Evolutionary conservation across 768 basidiomycete genomes (phyloP).

Genomic region (Boletus sp.): DNA sequence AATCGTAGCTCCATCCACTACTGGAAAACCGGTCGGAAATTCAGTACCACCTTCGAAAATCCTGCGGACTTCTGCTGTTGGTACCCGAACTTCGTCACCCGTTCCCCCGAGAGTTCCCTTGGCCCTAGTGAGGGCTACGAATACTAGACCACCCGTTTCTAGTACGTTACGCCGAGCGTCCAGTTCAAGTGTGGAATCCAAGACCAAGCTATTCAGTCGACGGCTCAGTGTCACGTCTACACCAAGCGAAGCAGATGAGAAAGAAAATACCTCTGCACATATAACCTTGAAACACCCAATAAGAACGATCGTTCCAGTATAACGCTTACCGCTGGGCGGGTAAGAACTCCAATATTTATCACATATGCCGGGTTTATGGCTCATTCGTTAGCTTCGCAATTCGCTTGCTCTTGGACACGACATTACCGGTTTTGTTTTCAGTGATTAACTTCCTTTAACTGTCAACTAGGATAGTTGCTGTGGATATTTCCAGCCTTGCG

Average conservation of each 20-base stretch:
- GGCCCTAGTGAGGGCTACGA: constrained; percentile 23
- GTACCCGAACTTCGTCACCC: constrained; percentile 40
- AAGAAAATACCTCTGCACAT: constrained; percentile 51
- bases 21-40: constrained; percentile 36
- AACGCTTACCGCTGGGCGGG: background rate
- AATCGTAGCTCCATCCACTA: constrained; percentile 32
- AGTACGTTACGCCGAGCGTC: constrained; percentile 29
- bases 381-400: constrained; percentile 4
- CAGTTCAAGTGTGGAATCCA: constrained; percentile 33
- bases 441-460: constrained; percentile 9
- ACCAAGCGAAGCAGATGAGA: constrained; percentile 52
- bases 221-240: constrained; percentile 36
- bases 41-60: constrained; percentile 50
- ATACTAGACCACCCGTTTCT: constrained; percentile 12
- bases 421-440: constrained; percentile 4
- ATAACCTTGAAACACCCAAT: constrained; percentile 14
- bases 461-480: constrained; percentile 8
- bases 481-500: background rate
- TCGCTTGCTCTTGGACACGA: constrained; percentile 14
- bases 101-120: constrained; percentile 32
- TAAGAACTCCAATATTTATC: constrained; percentile 10
- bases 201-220: constrained; percentile 33
- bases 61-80: constrained; percentile 33
- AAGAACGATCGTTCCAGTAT: constrained; percentile 19
- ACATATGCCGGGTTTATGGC: constrained; percentile 1